Evolutionary conservation across 2,329 filamentous ascomycete species (phyloP).

Genomic region (Neophaeococcomyces aloes): DNA sequence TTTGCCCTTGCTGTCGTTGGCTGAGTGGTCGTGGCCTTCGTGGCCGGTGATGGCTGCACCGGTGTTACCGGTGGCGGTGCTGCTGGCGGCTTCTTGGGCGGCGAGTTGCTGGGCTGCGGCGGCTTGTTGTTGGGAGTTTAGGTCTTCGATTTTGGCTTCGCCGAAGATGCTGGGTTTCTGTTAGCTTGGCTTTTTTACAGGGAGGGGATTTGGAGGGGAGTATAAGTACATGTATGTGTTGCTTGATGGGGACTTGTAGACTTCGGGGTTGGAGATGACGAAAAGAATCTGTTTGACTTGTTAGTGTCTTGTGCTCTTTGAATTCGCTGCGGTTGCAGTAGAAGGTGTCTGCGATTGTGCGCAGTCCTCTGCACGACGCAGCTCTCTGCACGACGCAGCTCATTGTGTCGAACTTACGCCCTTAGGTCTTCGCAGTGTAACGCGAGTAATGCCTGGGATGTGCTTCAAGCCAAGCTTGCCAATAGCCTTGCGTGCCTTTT

Average conservation of each 20-base stretch:
- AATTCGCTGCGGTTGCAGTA: neutral
- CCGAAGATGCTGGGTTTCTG: constrained; percentile 72
- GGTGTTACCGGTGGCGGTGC: too few species aligned
- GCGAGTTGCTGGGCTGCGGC: constrained; percentile 92
- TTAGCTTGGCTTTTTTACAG: constrained; percentile 19
- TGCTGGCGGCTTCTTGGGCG: constrained; percentile 52
- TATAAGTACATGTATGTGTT: constrained; percentile 95
- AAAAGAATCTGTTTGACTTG: constrained; percentile 68
- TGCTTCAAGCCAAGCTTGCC: constrained; percentile 96
- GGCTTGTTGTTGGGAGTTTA: constrained; percentile 96
- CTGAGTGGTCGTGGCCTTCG: constrained; percentile 47
- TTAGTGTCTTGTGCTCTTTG: neutral
- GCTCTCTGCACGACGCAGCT: too few species aligned
- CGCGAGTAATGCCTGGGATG: constrained; percentile 92
- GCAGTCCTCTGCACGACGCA: neutral
- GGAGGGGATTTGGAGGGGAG: constrained; percentile 7
- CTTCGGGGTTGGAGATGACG: constrained; percentile 98
- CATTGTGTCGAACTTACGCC: constrained; percentile 59
- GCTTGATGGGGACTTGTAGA: constrained; percentile 98
- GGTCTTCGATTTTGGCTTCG: constrained; percentile 99
- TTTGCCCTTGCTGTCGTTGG: constrained; percentile 57
- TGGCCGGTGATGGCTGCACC: constrained; percentile 43
- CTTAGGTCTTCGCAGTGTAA: constrained; percentile 96
- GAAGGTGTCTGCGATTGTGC: neutral
- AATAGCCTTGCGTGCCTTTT: constrained; percentile 99